Base-by-base conservation (phyloP, 2,329 filamentous ascomycete genomes). In the Aspergillus chevalieri region DNA sequence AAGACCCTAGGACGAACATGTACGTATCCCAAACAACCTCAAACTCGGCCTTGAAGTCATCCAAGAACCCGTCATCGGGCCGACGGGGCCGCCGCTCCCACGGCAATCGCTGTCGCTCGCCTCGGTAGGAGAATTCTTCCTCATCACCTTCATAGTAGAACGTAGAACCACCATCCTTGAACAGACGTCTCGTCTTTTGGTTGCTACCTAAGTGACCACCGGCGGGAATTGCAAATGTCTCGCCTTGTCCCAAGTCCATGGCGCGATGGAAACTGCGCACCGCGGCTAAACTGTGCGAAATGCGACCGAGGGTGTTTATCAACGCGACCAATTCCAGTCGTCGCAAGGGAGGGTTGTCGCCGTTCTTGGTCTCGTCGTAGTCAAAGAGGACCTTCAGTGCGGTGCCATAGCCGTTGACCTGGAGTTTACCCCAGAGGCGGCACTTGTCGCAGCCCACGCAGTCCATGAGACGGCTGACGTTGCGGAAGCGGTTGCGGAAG, bases 401-500 rank as follows among this genome's bases (percentile, higher is more conserved):
- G 0, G 93, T 89, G 45, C 93, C 93, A 65, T 96, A 97, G 2
- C 93, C 93, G 10, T 88, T 87, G 0, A 90, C 95, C 73, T 98
- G 93, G 34, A 98, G 74, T 73, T 98, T 98, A 44, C 93, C 93
- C 93, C 93, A 98, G 2, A 98, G 83, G 7, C 93, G 84, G 72
- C 93, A 98, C 74, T 98, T 98, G 74, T 98, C 93, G 70, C 93
- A 98, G 42, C 93, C 93, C 17, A 97, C 92, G 60, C 93, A 98
- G 70, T 98, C 93, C 93, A 98, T 98, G 56, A 97, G 79, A 38
- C 93, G 84, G 67, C 88, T 95, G 53, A 98, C 88, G 66, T 98
- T 98, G 65, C 93, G 84, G 79, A 98, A 98, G 14, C 93, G 87
- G 69, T 94, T 93, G 60, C 89, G 86, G 78, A 98, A 98, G 65